These are phyloP conservation scores for Friedmanniomyces endolithicus DNA, from an alignment of 495 filamentous ascomycete genomes.

Conservation along the genomic window DNA sequence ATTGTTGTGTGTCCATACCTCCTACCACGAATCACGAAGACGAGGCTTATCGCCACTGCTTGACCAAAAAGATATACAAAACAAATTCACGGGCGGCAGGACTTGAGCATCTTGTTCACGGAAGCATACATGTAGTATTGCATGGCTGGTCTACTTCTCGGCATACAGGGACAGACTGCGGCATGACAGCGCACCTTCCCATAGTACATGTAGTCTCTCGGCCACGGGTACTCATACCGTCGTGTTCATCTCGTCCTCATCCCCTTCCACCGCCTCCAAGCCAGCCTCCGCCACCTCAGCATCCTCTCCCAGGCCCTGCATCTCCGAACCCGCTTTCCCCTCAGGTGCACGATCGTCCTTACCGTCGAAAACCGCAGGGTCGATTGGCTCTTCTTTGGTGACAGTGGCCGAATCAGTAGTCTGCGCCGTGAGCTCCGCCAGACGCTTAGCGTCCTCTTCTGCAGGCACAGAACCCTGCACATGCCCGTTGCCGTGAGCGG, in stretches of 20 bases:
- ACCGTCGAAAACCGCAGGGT: neutral
- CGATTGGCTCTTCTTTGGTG: neutral
- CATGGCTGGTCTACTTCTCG: too few species aligned
- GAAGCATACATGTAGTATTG: too few species aligned
- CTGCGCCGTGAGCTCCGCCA: neutral
- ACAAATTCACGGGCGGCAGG: too few species aligned
- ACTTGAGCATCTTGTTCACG: too few species aligned
- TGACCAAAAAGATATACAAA: neutral
- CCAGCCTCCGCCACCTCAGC: conserved; percentile 2
- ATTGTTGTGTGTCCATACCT: neutral
- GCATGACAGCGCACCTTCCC: too few species aligned
- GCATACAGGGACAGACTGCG: too few species aligned
- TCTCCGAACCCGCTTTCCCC: neutral
- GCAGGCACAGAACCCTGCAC: neutral
- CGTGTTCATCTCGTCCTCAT: conserved; percentile 11
- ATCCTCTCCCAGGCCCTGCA: conserved; percentile 1
- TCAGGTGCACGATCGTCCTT: neutral
- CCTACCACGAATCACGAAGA: neutral
- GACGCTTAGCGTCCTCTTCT: conserved; percentile 1
- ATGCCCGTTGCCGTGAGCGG: neutral
- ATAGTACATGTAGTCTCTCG: too few species aligned
- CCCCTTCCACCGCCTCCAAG: conserved; percentile 7
- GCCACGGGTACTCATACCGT: conserved; percentile 4
- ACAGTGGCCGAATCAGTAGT: neutral
- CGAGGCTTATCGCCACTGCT: neutral